Evolutionary conservation across 257 asterid genomes (phyloP).

Genomic region (Solanum okadae): DNA sequence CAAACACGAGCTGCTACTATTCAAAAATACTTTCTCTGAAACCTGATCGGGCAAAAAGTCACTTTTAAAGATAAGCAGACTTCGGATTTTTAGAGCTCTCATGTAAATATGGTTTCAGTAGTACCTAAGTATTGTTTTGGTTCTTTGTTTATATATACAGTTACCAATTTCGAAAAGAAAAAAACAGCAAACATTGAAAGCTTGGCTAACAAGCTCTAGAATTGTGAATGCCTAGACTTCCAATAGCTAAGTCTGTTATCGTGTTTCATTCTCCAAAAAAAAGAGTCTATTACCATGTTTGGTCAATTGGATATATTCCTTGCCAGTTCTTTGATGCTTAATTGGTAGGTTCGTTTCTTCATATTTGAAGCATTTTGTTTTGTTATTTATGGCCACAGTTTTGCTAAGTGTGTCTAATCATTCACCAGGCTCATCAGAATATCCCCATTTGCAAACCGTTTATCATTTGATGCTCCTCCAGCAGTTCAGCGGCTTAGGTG

Average conservation of each 20-base stretch:
- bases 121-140: not conserved
- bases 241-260: not conserved
- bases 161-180: not conserved
- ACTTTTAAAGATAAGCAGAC: not conserved
- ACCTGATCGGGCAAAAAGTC: not conserved
- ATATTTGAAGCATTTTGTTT: constrained; percentile 5
- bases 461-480: constrained; percentile 88
- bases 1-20: not conserved
- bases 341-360: not conserved
- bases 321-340: not conserved
- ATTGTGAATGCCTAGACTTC: not conserved
- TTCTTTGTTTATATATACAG: not conserved
- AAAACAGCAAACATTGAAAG: not conserved
- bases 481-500: constrained; percentile 86
- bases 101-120: not conserved
- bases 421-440: constrained; percentile 72
- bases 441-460: constrained; percentile 92
- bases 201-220: not conserved
- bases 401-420: not conserved
- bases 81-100: not conserved
- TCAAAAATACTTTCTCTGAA: not conserved
- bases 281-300: not conserved
- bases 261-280: not conserved
- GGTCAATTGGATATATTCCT: not conserved
- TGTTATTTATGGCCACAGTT: not conserved